Conservation (phyloP, 306 rosid species). For the Prunus mongolica region DNA sequence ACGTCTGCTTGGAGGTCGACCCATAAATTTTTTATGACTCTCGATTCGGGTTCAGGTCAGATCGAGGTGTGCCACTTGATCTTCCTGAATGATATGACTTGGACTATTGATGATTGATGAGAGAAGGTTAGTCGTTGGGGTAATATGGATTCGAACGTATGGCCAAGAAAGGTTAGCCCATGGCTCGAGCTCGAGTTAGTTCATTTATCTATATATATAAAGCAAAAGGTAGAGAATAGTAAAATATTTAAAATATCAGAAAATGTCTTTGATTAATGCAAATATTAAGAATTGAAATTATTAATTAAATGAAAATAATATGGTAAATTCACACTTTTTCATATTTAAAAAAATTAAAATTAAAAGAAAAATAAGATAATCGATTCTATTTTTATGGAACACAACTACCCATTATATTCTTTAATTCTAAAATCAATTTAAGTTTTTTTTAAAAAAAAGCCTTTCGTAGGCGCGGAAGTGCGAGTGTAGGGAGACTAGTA, state of each 20-base stretch:
- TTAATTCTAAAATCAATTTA: constrained; percentile 17
- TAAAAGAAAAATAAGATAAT: no score
- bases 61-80: constrained; percentile 97
- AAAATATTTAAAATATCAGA: no score
- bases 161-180: constrained; percentile 54
- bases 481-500: no score
- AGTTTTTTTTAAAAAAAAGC: not conserved
- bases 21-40: constrained; percentile 73
- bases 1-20: constrained; percentile 81
- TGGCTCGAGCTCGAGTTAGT: constrained; percentile 20
- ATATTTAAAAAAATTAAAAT: no score
- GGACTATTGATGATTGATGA: constrained; percentile 64
- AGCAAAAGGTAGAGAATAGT: no score
- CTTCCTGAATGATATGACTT: constrained; percentile 85
- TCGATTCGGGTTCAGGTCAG: constrained; percentile 79
- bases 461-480: no score
- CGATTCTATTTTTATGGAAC: no score
- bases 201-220: not conserved
- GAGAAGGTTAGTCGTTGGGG: not conserved
- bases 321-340: no score
- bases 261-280: no score
- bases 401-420: not conserved
- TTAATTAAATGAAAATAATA: no score
- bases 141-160: constrained; percentile 14
- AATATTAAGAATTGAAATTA: no score